These are phyloP conservation scores for Calocybe gangraenosa DNA, from an alignment of 768 basidiomycete species.

Conservation along the genomic window DNA sequence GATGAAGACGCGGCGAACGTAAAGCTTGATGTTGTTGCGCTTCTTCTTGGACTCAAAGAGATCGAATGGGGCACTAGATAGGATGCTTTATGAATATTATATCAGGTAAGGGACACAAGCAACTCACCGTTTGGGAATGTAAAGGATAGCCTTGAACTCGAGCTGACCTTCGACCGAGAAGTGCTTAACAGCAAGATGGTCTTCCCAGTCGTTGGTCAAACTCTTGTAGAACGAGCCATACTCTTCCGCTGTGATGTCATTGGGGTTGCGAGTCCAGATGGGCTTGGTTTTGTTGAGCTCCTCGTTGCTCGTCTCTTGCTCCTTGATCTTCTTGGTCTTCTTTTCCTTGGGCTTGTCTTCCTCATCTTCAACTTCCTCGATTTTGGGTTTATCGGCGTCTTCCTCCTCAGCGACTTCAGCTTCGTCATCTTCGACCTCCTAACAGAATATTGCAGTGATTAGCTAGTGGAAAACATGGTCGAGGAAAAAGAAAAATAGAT, in stretches of 20 bases:
- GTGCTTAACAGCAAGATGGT: constrained; percentile 99
- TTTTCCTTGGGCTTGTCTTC: constrained; percentile 84
- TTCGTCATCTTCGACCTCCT: constrained; percentile 89
- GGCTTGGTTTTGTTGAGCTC: constrained; percentile 99
- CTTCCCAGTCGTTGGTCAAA: constrained; percentile 99
- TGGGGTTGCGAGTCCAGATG: constrained; percentile 98
- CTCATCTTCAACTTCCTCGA: constrained; percentile 81
- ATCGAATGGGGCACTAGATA: constrained; percentile 90
- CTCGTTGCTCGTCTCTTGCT: constrained; percentile 82
- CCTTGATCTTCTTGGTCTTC: constrained; percentile 94
- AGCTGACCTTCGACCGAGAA: constrained; percentile 99
- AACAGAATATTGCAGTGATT: constrained; percentile 9
- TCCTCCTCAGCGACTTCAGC: constrained; percentile 58
- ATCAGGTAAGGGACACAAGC: no score
- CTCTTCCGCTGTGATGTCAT: constrained; percentile 89
- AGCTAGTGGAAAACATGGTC: no score
- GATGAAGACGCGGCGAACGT: constrained; percentile 99
- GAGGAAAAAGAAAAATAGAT: constrained; percentile 3
- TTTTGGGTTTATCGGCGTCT: constrained; percentile 72
- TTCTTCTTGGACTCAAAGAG: constrained; percentile 99
- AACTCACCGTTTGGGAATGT: constrained; percentile 87
- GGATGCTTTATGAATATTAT: no score
- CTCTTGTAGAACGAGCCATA: constrained; percentile 99
- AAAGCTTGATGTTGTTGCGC: constrained; percentile 99
- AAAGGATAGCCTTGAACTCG: constrained; percentile 99